phyloP scores from a whole-genome alignment of 2,329 filamentous ascomycete genomes.

The Lecanoromycetidae sp. region DNA sequence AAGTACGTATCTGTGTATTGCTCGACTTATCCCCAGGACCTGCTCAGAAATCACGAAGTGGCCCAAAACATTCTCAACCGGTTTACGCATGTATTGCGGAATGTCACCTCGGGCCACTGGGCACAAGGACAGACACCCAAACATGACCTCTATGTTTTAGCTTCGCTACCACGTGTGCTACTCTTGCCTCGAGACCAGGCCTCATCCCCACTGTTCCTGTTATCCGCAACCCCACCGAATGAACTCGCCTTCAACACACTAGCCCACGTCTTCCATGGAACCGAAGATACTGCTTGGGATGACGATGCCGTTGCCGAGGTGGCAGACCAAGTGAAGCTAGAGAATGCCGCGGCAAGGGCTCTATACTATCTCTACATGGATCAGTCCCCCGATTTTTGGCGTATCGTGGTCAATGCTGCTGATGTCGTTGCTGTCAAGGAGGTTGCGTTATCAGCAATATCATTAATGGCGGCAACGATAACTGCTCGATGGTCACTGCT shows the following conservation, averaged over 20 bases:
- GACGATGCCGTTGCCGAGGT: no score
- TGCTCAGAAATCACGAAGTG: conserved; percentile 32
- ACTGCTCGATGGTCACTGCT: conserved; percentile 42
- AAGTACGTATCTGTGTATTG: conserved; percentile 47
- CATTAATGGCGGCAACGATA: conserved; percentile 40
- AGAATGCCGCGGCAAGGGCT: conserved; percentile 42
- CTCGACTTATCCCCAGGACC: conserved; percentile 42
- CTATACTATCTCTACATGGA: conserved; percentile 44
- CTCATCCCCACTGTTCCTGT: conserved; percentile 34
- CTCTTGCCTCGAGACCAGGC: conserved; percentile 35
- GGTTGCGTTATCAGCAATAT: conserved; percentile 42
- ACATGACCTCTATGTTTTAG: conserved; percentile 45
- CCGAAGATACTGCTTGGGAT: not conserved
- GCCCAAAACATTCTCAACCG: conserved; percentile 36
- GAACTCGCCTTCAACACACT: conserved; percentile 43
- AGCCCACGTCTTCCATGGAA: conserved; percentile 43
- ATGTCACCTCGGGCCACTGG: conserved; percentile 31
- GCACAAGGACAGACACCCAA: conserved; percentile 43
- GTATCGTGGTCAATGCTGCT: conserved; percentile 40
- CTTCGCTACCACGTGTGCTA: conserved; percentile 42
- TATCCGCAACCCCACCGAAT: conserved; percentile 42
- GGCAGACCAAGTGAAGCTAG: no score
- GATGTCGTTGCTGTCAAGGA: conserved; percentile 47
- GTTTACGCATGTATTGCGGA: conserved; percentile 26
- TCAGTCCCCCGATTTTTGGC: conserved; percentile 40